phyloP scores from a whole-genome alignment of 1,139 yeast species.

The Suhomyces panamericanus region DNA sequence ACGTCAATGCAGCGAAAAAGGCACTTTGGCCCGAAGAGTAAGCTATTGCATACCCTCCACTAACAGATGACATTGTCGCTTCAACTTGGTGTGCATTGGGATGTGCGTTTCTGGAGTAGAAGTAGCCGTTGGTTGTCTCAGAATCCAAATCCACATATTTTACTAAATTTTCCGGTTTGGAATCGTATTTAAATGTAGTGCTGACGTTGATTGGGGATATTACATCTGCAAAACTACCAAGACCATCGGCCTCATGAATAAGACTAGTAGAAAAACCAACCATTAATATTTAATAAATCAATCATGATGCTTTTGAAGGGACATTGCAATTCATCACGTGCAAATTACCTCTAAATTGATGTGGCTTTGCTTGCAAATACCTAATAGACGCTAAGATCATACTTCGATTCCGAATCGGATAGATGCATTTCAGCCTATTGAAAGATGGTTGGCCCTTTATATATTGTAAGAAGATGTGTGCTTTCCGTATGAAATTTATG shows the following conservation, averaged over 20 bases:
- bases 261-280: conserved; percentile 50
- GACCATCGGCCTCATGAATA: conserved; percentile 63
- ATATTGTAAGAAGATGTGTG: too few relatives aligned
- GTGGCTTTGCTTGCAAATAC: too few relatives aligned
- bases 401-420: too few relatives aligned
- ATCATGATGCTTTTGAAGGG: background rate
- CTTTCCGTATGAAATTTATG: too few relatives aligned
- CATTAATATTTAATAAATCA: conserved; percentile 24
- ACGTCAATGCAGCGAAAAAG: conserved; percentile 70
- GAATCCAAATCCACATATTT: conserved; percentile 38
- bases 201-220: conserved; percentile 81
- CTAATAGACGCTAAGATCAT: too few relatives aligned
- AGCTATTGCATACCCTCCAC: conserved; percentile 55
- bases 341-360: background rate
- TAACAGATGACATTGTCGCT: conserved; percentile 56
- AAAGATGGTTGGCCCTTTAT: too few relatives aligned
- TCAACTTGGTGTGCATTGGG: conserved; percentile 73
- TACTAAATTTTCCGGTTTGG: conserved; percentile 53
- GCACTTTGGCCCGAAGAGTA: conserved; percentile 84
- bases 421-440: background rate
- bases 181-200: conserved; percentile 70
- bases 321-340: background rate
- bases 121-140: conserved; percentile 11
- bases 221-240: conserved; percentile 52
- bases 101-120: conserved; percentile 71